Evolutionary conservation across 1,139 yeast genomes (phyloP), one percentile per base, ranked within the genome.

Genomic region (Pichia sp.): DNA sequence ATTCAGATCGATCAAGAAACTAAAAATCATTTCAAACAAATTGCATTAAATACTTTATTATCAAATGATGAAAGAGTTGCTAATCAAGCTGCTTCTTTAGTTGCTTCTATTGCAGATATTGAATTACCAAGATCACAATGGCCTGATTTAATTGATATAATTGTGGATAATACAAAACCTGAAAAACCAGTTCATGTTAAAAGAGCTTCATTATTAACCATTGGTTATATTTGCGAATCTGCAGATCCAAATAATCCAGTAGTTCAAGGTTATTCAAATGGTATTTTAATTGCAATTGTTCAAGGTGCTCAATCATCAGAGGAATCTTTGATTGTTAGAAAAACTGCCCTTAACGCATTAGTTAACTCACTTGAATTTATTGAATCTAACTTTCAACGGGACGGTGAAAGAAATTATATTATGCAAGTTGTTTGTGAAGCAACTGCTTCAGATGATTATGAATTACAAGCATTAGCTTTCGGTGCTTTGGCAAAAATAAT

Each of bases 391-490:
- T 94, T 92, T 73, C 89, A 82, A 60, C 79, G 86, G 53, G 97
- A 92, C 64, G 95, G 95, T 53, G 98, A 92, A 72, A 80, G 98
- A 64, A 89, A 92, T 66, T 90, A 86, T 68, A 86, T 92, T 64
- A 92, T 92, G 98, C 97, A 89, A 71, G 97, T 92, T 45, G 97
- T 92, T 10, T 92, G 98, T 70, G 98, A 92, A 68, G 96, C 97
- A 27, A 90, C 98, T 26, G 97, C 92, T 67, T 86, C 95, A 32
- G 78, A 79, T 46, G 86, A 86, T 61, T 71, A 76, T 43, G 94
- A 86, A 59, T 74, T 92, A 54, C 96, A 90, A 69, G 92, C 95
- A 10, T 86, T 95, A 44, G 96, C 97, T 0, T 92, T 88, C 69
- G 98, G 97, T 49, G 95, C 97, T 63, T 76, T 92, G 53, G 95